Conservation (phyloP, 768 basidiomycete genomes). For the Cystobasidium ongulense region DNA sequence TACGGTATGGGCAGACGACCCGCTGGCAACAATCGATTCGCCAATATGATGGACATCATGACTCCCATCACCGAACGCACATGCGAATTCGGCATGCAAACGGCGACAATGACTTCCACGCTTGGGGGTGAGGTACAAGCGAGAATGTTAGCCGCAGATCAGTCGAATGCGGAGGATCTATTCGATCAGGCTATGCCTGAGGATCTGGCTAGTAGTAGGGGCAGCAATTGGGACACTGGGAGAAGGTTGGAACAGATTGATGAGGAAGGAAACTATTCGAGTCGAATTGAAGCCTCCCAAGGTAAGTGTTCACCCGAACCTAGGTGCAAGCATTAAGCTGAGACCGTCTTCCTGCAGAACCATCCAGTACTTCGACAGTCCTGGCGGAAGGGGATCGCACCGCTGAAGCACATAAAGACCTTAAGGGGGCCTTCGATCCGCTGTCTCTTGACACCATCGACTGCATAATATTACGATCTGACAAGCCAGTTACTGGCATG, state of each 20-base stretch:
- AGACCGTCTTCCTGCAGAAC: background rate
- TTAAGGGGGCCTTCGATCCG: conserved; percentile 43
- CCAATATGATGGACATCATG: conserved; percentile 69
- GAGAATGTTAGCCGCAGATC: conserved; percentile 26
- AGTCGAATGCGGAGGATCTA: conserved; percentile 47
- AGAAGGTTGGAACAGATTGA: conserved; percentile 2
- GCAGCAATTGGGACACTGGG: conserved; percentile 16
- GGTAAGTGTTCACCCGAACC: conserved; percentile 33
- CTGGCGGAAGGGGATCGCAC: background rate
- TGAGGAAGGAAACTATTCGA: conserved; percentile 27
- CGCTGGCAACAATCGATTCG: conserved; percentile 36
- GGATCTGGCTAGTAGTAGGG: conserved; percentile 16
- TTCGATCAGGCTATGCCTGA: background rate
- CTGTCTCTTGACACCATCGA: conserved; percentile 61
- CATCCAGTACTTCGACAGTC: background rate
- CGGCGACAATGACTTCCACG: conserved; percentile 7
- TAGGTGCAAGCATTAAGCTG: background rate
- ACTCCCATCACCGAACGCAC: conserved; percentile 96
- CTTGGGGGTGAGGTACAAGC: background rate
- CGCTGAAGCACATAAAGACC: background rate
- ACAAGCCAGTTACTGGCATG: conserved; percentile 49
- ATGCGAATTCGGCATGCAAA: conserved; percentile 59
- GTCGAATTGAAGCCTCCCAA: conserved; percentile 31
- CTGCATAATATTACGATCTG: conserved; percentile 54
- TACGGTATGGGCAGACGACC: conserved; percentile 35